phyloP scores from a whole-genome alignment of 208 protist species.

The Leishmania turanica region DNA sequence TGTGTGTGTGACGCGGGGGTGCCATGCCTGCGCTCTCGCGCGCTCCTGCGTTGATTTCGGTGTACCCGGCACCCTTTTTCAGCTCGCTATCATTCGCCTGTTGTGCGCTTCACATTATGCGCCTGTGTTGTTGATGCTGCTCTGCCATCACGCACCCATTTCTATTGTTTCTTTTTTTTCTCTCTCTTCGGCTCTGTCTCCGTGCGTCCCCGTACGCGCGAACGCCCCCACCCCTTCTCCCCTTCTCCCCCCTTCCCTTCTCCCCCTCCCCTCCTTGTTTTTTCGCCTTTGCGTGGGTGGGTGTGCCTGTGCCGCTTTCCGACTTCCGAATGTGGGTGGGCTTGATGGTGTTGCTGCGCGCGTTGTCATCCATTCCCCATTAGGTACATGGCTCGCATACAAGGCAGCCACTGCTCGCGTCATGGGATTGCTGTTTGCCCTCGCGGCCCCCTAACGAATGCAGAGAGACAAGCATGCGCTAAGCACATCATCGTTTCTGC shows the following conservation, averaged over 20 bases:
- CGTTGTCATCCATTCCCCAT: background rate
- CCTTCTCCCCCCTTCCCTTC: too few species aligned
- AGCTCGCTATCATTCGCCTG: too few species aligned
- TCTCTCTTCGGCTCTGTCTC: background rate
- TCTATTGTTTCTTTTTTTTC: background rate
- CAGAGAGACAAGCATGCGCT: background rate
- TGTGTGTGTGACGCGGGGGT: too few species aligned
- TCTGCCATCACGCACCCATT: background rate
- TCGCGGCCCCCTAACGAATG: background rate
- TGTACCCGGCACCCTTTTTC: too few species aligned
- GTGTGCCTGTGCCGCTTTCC: background rate
- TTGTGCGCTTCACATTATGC: background rate
- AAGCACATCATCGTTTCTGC: background rate
- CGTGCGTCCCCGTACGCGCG: background rate
- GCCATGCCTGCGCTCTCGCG: too few species aligned
- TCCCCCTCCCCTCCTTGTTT: too few species aligned
- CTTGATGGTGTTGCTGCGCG: background rate
- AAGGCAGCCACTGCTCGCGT: background rate
- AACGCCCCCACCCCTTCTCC: background rate
- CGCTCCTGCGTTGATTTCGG: too few species aligned
- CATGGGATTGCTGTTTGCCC: background rate
- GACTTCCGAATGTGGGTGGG: background rate
- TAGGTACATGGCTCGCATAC: background rate
- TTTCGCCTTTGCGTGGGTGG: background rate
- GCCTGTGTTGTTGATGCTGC: background rate